Base-by-base conservation (phyloP, 1,284 basidiomycete species). In the Ustilago hordei region DNA sequence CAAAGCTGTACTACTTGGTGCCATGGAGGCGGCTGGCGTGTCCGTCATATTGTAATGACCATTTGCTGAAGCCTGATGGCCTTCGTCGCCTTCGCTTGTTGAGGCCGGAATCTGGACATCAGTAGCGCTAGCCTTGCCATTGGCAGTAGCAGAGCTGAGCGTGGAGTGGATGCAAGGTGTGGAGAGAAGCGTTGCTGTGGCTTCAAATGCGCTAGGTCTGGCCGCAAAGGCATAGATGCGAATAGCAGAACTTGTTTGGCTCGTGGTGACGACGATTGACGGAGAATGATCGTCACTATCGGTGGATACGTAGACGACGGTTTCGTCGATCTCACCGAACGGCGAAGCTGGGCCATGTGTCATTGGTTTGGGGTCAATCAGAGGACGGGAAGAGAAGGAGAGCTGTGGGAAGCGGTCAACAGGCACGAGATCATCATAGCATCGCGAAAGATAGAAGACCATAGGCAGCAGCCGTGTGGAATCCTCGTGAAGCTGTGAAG, bases 361-460 rank as follows among this genome's bases (percentile, higher is more conserved):
- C 52, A 75, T 47, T 19, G 70, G 69, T n/a, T 35, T 54, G 4
- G 55, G 55, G 32, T 69, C 60, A 54, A 36, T 31, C 15, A 55
- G n/a, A 19, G 55, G 36, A 4, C 17, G 28, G 13, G 35, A 32
- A 9, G 60, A 48, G 55, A 39, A 53, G 17, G 75, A 73, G 2
- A 77, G 52, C 48, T 77, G 75, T 2, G 70, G 67, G 28, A 67
- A 77, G 52, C 70, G 69, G 39, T 77, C 75, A 4, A 82, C 76
- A 4, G 74, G 76, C 4, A 69, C 74, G 5, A 80, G 60, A 19
- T 84, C 79, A 50, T 83, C 80, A 43, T 81, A 77, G 52, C 72
- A 75, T 28, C 78, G 64, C 1, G 79, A 70, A 5, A 85, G 67
- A 48, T 81, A 82, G 62, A 81, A 83, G 39, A 79, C 80, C 54